Conservation (phyloP, 495 filamentous ascomycete genomes). For the Saxophila tyrrhenica region DNA sequence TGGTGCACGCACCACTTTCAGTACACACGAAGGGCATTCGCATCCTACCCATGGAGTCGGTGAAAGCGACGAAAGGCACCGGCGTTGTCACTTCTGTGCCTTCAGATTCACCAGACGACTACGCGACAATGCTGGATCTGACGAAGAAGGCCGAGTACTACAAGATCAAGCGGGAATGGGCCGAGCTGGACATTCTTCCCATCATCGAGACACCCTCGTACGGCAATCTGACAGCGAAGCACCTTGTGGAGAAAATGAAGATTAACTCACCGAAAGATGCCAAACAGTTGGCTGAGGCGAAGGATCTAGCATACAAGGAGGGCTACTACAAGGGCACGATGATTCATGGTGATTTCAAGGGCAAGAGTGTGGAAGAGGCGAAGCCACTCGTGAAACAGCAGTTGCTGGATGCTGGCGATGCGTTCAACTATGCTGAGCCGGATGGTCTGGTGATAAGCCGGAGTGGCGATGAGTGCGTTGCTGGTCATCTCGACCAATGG, state of each 20-base stretch:
- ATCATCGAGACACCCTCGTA: constrained; percentile 88
- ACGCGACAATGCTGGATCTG: constrained; percentile 75
- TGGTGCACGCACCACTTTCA: constrained; percentile 83
- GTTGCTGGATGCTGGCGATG: constrained; percentile 66
- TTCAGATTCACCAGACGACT: constrained; percentile 92
- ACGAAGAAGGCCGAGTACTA: constrained; percentile 97
- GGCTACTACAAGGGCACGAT: constrained; percentile 96
- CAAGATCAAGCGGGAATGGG: constrained; percentile 95
- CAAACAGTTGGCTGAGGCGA: constrained; percentile 81
- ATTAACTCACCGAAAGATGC: constrained; percentile 92
- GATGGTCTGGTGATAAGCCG: constrained; percentile 77
- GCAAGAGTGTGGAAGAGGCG: constrained; percentile 68
- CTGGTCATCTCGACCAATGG: constrained; percentile 91
- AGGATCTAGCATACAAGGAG: constrained; percentile 92
- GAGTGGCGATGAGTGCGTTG: constrained; percentile 81
- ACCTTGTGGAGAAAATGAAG: constrained; percentile 83
- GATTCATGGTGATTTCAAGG: constrained; percentile 79
- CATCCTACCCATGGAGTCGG: constrained; percentile 89
- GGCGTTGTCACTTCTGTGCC: constrained; percentile 94
- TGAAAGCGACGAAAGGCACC: constrained; percentile 85
- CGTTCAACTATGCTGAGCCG: constrained; percentile 87
- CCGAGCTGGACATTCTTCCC: constrained; percentile 70
- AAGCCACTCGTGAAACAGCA: constrained; percentile 78
- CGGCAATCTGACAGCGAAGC: constrained; percentile 69
- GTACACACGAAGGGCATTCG: constrained; percentile 71